These are phyloP conservation scores for Diaporthe sp. DNA, from an alignment of 2,329 filamentous ascomycete genomes.

Conservation along the genomic window DNA sequence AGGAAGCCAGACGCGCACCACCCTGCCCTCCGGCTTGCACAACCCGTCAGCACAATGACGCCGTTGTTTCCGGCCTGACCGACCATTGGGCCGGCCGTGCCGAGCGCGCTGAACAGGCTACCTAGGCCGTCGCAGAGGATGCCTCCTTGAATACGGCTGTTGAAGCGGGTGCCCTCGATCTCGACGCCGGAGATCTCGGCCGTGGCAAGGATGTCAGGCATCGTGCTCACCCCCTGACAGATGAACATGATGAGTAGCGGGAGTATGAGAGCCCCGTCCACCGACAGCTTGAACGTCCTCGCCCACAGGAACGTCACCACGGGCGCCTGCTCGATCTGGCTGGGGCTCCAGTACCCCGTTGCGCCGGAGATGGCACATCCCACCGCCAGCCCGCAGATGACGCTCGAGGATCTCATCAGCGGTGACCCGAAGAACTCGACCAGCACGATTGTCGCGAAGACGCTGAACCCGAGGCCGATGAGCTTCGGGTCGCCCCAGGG, in stretches of 20 bases:
- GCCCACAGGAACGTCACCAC: conserved; percentile 78
- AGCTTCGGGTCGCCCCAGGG: conserved; percentile 71
- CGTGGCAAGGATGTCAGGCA: conserved; percentile 72
- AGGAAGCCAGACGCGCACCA: conserved; percentile 75
- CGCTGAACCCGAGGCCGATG: conserved; percentile 74
- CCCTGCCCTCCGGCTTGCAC: conserved; percentile 75
- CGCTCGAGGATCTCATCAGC: conserved; percentile 76
- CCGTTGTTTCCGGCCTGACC: conserved; percentile 78
- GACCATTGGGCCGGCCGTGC: conserved; percentile 75
- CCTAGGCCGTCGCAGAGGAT: conserved; percentile 75
- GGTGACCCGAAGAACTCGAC: conserved; percentile 77
- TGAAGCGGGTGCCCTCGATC: conserved; percentile 72
- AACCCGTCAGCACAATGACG: conserved; percentile 74
- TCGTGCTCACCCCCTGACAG: conserved; percentile 73
- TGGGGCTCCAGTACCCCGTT: conserved; percentile 71
- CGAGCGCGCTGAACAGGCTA: conserved; percentile 69
- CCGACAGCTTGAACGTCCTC: conserved; percentile 71
- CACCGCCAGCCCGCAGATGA: conserved; percentile 72
- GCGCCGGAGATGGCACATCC: conserved; percentile 75
- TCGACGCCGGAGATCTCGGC: conserved; percentile 52
- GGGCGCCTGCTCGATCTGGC: conserved; percentile 69
- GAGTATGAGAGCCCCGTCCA: conserved; percentile 75
- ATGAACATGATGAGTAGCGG: conserved; percentile 73
- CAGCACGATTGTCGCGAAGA: conserved; percentile 75
- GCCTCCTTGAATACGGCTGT: conserved; percentile 76